Conservation (phyloP, 1,139 yeast species). For the Magnusiomyces paraingens region DNA sequence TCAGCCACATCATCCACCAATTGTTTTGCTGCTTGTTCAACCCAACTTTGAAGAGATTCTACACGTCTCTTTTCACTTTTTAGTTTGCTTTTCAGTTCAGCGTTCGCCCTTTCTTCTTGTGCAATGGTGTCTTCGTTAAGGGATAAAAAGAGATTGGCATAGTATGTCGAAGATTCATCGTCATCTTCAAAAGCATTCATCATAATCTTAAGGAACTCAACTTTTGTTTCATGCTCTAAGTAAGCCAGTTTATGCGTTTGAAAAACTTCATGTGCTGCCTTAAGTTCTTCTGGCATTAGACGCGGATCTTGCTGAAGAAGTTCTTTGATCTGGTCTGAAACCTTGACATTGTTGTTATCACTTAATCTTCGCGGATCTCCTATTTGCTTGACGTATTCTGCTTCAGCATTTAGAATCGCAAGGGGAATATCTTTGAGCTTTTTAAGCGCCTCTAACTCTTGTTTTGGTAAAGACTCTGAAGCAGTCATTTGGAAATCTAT, state of each 20-base stretch:
- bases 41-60: too few species aligned
- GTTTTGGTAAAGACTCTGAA: too few species aligned
- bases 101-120: too few species aligned
- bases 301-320: conserved; percentile 20
- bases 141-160: too few species aligned
- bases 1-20: too few species aligned
- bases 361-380: not conserved
- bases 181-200: conserved; percentile 34
- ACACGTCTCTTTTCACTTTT: too few species aligned
- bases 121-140: too few species aligned
- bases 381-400: not conserved
- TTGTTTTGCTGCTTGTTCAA: too few species aligned
- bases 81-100: too few species aligned
- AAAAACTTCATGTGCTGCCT: conserved; percentile 35
- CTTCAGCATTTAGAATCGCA: not conserved
- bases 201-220: conserved; percentile 46
- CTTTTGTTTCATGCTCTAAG: conserved; percentile 62
- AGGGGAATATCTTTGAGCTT: not conserved
- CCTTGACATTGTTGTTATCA: not conserved
- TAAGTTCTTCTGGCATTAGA: conserved; percentile 26
- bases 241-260: conserved; percentile 53
- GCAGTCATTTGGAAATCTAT: too few species aligned
- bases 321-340: not conserved
- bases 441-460: not conserved
- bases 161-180: conserved; percentile 19